Evolutionary conservation across 2,329 filamentous ascomycete genomes (phyloP).

Genomic region (Dothiorella sarmentorum): DNA sequence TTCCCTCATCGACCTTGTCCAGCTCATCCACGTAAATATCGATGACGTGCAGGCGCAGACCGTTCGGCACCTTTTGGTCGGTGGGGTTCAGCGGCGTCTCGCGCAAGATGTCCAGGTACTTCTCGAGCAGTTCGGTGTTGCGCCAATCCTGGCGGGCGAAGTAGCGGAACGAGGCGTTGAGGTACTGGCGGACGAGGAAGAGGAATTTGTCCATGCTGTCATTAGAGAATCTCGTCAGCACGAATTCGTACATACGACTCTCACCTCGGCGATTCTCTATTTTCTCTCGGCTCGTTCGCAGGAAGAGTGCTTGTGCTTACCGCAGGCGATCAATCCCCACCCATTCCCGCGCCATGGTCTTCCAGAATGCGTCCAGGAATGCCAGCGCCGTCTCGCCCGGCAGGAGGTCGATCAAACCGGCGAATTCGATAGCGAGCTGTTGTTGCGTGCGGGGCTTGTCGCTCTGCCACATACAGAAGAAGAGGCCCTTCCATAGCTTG

Average conservation of each 20-base stretch:
- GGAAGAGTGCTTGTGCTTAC: slow-evolving; percentile 3
- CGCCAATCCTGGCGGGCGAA: slow-evolving; percentile 43
- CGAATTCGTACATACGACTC: no score
- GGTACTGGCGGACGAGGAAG: slow-evolving; percentile 73
- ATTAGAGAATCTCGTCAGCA: not conserved
- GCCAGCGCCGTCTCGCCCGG: slow-evolving; percentile 42
- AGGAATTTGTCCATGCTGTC: slow-evolving; percentile 85
- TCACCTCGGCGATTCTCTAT: not conserved
- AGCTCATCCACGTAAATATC: slow-evolving; percentile 93
- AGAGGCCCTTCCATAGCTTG: slow-evolving; percentile 93
- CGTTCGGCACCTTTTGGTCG: slow-evolving; percentile 67
- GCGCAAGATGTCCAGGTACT: slow-evolving; percentile 48
- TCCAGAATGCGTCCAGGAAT: slow-evolving; percentile 51
- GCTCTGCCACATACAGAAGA: slow-evolving; percentile 90
- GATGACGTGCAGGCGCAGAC: slow-evolving; percentile 78
- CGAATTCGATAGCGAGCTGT: slow-evolving; percentile 73
- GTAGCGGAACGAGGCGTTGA: slow-evolving; percentile 64
- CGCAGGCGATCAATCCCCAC: slow-evolving; percentile 47
- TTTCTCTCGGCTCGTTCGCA: not conserved
- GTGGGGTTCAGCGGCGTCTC: slow-evolving; percentile 45
- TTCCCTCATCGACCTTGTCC: slow-evolving; percentile 61
- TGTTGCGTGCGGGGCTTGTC: slow-evolving; percentile 88
- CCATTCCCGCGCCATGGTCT: slow-evolving; percentile 52
- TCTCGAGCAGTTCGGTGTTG: slow-evolving; percentile 36
- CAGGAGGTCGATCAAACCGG: slow-evolving; percentile 62